A percentile compares a stretch with the other conserved stretches of the same genome.
Evolutionary conservation across 257 asterid species (phyloP).

Genomic region (Leonotis leonurus): DNA sequence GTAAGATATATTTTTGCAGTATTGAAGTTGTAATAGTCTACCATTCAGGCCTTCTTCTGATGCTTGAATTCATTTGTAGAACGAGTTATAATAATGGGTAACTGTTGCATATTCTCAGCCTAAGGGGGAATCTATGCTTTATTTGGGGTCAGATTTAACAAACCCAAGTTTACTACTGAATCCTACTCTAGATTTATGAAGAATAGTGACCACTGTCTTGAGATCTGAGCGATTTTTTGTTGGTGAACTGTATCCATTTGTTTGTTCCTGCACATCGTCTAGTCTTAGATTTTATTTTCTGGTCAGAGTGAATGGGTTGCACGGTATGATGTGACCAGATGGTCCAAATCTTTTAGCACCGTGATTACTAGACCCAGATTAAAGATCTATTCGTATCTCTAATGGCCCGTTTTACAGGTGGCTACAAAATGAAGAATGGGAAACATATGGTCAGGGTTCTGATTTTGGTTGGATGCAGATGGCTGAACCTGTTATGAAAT

Average conservation of each 20-base stretch:
- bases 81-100: no score
- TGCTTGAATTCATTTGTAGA: not conserved
- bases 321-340: no score
- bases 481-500: constrained; percentile 87
- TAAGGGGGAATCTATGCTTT: no score
- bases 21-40: not conserved
- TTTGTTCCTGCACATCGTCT: no score
- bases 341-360: no score
- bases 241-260: no score
- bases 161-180: no score
- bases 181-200: not conserved
- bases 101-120: no score
- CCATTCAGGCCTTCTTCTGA: not conserved
- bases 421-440: constrained; percentile 73
- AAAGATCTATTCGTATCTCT: constrained; percentile 6
- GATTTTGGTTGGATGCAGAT: constrained; percentile 88
- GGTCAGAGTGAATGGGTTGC: no score
- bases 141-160: no score
- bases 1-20: not conserved
- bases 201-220: not conserved
- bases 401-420: constrained; percentile 43
- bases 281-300: no score
- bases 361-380: no score
- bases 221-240: not conserved
- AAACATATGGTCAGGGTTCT: constrained; percentile 50